Evolutionary conservation across 345 rosid genomes (phyloP).

Genomic region (Noccaea bulbosa): DNA sequence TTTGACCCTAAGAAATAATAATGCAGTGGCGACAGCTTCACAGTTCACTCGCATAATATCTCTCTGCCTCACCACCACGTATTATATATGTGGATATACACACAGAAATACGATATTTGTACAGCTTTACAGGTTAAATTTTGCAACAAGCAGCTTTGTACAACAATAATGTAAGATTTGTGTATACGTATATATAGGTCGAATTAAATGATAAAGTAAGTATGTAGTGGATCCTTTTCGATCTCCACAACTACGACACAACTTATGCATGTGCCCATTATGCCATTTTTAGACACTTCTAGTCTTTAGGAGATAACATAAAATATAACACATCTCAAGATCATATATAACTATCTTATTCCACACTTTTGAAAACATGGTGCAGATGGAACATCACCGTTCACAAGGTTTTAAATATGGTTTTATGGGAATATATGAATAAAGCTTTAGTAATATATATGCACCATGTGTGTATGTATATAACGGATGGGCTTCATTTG

Average conservation of each 20-base stretch:
- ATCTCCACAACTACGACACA: slow-evolving; percentile 31
- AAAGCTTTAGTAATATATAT: neutral
- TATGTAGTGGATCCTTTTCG: slow-evolving; percentile 47
- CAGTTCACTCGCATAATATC: slow-evolving; percentile 12
- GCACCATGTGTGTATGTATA: neutral
- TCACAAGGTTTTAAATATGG: slow-evolving; percentile 33
- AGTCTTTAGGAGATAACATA: slow-evolving; percentile 46
- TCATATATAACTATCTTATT: slow-evolving; percentile 30
- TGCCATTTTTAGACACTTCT: slow-evolving; percentile 44
- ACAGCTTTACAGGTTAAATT: slow-evolving; percentile 33
- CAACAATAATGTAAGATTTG: slow-evolving; percentile 29
- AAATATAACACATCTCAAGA: slow-evolving; percentile 42
- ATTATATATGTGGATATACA: slow-evolving; percentile 15
- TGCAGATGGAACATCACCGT: slow-evolving; percentile 40
- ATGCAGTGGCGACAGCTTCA: slow-evolving; percentile 26
- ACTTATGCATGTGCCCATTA: slow-evolving; percentile 47
- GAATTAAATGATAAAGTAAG: slow-evolving; percentile 40
- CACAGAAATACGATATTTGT: slow-evolving; percentile 13
- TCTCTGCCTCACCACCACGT: slow-evolving; percentile 24
- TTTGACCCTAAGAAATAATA: slow-evolving; percentile 32
- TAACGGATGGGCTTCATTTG: slow-evolving; percentile 31
- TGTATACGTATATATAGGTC: slow-evolving; percentile 24
- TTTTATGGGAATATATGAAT: slow-evolving; percentile 11
- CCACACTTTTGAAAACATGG: slow-evolving; percentile 36
- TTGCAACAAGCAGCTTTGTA: slow-evolving; percentile 33